These are phyloP conservation scores for Kwoniella pini DNA, from an alignment of 768 basidiomycete species.

Conservation along the genomic window DNA sequence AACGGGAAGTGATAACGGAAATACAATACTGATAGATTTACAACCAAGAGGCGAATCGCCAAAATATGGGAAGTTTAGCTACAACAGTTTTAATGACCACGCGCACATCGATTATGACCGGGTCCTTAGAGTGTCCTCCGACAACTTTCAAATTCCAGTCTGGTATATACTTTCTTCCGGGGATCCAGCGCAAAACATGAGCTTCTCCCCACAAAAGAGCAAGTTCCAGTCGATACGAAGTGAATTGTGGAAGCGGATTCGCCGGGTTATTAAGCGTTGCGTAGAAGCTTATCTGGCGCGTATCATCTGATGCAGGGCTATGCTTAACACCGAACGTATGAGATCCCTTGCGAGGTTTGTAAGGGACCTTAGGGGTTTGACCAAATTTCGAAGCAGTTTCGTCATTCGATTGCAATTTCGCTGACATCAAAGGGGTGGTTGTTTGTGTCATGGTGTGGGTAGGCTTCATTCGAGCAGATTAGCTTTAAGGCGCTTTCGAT, in stretches of 20 bases:
- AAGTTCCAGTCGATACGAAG: conserved; percentile 14
- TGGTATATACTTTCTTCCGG: conserved; percentile 16
- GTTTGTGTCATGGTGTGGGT: no score
- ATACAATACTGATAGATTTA: neutral
- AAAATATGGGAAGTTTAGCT: conserved; percentile 7
- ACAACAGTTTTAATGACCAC: conserved; percentile 2
- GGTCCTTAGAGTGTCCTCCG: neutral
- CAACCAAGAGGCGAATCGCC: conserved; percentile 18
- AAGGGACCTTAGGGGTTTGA: neutral
- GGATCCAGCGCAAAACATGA: conserved; percentile 3
- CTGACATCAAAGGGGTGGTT: no score
- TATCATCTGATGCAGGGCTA: neutral
- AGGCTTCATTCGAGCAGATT: no score
- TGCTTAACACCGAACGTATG: neutral
- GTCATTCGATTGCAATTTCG: no score
- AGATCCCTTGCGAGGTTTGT: conserved; percentile 1
- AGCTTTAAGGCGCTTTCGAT: no score
- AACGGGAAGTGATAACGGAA: neutral
- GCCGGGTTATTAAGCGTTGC: neutral
- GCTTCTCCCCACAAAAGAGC: conserved; percentile 5
- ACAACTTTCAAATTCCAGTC: conserved; percentile 19
- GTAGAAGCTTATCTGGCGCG: conserved; percentile 6
- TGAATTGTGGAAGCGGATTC: conserved; percentile 10
- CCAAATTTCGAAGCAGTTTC: no score
- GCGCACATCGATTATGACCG: conserved; percentile 12